Base-by-base conservation (phyloP, 495 filamentous ascomycete genomes). In the Aspergillus biplanus region DNA sequence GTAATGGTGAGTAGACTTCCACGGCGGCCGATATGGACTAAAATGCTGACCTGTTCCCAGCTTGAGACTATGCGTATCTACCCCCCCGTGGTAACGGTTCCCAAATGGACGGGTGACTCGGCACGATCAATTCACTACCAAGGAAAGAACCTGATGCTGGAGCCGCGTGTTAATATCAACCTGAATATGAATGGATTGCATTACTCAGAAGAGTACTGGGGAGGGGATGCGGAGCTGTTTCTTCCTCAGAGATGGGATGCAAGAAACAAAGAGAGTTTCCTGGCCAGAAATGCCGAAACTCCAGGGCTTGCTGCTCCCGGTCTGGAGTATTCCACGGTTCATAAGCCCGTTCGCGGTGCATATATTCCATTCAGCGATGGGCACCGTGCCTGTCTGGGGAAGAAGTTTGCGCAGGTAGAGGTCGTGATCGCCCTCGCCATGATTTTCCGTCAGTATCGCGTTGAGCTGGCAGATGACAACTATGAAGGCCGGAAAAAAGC, bases 341-440 rank as follows among this genome's bases (percentile, higher is more conserved):
- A 89, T 84, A 75, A 81, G 27, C 89, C 89, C 0, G 76, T 79
- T 0, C 78, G 83, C n/a, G 89, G 89, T 3, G 80, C 86, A 2
- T 93, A 82, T 66, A 75, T 92, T 13, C 88, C 92, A 0, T 94
- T 92, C 73, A 87, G 85, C 52, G 89, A 91, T 32, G 90, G 92
- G 2, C 76, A 82, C 35, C 82, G 91, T 11, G 85, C 86, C 7
- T 94, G 92, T 68, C 73, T 92, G 21, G 91, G 91, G 11, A 79
- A 86, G 27, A 84, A 88, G 39, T 90, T 94, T 57, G 87, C 90
- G 0, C 87, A 92, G 70, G 89, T 92, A 18, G 89, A 94, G 72
- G 76, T 93, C 64, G 78, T 88, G n/a, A 86, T 85, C 0, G 86
- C 83, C 18, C 67, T 94, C 21, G 83, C 88, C 1, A 81, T 85